Conservation (phyloP, 257 asterid species). For the Solanum pennellii region DNA sequence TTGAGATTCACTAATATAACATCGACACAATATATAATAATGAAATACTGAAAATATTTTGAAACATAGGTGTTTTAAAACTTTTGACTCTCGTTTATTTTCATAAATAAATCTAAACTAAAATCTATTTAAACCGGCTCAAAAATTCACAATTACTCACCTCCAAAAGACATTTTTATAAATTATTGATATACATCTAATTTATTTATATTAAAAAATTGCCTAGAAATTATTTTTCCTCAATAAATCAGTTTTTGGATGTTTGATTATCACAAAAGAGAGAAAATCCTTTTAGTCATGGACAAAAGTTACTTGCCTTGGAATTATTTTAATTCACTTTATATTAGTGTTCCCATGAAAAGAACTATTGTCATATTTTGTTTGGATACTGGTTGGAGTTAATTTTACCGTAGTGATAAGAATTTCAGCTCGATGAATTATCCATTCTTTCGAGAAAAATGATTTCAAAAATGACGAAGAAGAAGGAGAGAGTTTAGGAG, state of each 20-base stretch:
- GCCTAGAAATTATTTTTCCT: neutral
- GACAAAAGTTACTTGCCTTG: neutral
- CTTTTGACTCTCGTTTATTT: neutral
- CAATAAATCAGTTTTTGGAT: neutral
- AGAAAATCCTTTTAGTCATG: neutral
- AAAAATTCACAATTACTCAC: neutral
- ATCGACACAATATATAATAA: too few relatives aligned
- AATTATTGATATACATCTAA: neutral
- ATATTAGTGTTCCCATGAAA: too few relatives aligned
- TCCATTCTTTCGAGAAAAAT: too few relatives aligned
- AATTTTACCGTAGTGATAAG: too few relatives aligned
- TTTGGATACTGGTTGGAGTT: too few relatives aligned
- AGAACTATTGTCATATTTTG: too few relatives aligned
- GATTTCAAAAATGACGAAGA: too few relatives aligned
- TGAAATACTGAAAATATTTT: too few relatives aligned
- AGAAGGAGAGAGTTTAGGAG: too few relatives aligned
- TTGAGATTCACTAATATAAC: neutral
- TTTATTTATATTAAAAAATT: neutral
- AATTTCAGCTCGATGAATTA: too few relatives aligned
- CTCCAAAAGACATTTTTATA: neutral
- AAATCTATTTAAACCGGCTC: neutral
- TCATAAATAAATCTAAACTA: neutral
- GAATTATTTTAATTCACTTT: neutral
- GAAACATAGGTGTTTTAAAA: neutral
- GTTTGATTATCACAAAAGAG: neutral